phyloP scores from a whole-genome alignment of 2,329 filamentous ascomycete species.

The Phaeoacremonium minimum region DNA sequence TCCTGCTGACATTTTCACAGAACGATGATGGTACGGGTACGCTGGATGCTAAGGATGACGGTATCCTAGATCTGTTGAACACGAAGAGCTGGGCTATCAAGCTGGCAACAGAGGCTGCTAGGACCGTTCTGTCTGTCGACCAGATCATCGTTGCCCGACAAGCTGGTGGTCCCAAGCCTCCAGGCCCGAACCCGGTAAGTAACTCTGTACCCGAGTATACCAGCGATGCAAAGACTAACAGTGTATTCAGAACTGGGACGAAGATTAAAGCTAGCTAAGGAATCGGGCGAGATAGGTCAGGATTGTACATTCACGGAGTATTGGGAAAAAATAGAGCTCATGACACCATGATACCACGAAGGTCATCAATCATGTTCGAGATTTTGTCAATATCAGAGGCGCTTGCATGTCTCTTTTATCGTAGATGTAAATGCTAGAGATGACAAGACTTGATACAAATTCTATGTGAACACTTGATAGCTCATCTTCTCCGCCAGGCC shows the following conservation, averaged over 20 bases:
- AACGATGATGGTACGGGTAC: conserved; percentile 77
- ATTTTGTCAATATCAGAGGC: no score
- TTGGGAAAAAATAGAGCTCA: no score
- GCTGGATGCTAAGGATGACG: conserved; percentile 79
- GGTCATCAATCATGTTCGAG: no score
- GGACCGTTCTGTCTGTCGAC: conserved; percentile 92
- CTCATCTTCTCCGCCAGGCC: no score
- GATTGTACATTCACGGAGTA: no score
- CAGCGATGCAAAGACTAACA: conserved; percentile 18
- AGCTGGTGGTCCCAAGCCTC: conserved; percentile 94
- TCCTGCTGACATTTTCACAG: conserved; percentile 25
- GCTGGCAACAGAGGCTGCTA: conserved; percentile 88
- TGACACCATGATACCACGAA: no score
- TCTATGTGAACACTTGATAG: no score
- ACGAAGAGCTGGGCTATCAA: conserved; percentile 97
- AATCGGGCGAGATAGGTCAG: no score
- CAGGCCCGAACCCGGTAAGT: conserved; percentile 76
- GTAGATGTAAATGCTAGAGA: no score
- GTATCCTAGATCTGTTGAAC: conserved; percentile 87
- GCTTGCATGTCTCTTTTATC: no score
- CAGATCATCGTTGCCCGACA: conserved; percentile 98
- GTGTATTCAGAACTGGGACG: conserved; percentile 52
- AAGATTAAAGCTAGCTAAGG: conserved; percentile 46
- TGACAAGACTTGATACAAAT: no score
- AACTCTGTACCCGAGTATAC: conserved; percentile 32